These are phyloP conservation scores for Mortierella alpina DNA, from an alignment of 192 early-diverging fungal genomes.

Conservation along the genomic window DNA sequence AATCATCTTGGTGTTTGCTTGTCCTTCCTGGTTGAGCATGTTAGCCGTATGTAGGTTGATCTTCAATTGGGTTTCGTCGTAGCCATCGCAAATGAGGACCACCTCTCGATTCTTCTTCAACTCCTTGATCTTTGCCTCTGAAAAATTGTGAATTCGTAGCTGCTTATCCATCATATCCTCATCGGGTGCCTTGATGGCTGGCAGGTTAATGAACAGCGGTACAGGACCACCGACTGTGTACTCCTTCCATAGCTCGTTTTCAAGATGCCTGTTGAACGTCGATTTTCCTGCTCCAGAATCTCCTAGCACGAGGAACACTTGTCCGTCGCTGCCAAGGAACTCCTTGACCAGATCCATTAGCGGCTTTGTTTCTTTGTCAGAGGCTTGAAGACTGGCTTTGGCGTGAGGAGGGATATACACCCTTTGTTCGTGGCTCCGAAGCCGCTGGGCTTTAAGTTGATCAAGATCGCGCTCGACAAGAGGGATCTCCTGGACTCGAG, in stretches of 20 bases:
- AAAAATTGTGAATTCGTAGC: neutral
- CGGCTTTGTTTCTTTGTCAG: neutral
- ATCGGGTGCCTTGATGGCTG: neutral
- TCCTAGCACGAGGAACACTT: neutral
- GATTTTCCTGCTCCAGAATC: constrained; percentile 14
- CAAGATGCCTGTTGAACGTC: constrained; percentile 3
- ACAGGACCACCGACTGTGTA: neutral
- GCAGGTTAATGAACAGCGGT: constrained; percentile 7
- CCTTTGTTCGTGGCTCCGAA: neutral
- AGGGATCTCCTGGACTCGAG: no score
- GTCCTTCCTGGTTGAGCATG: neutral
- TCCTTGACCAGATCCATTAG: neutral
- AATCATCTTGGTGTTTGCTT: constrained; percentile 3
- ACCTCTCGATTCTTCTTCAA: neutral
- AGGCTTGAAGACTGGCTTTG: neutral
- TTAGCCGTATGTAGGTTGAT: constrained; percentile 5
- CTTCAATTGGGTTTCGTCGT: neutral
- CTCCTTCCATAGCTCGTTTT: constrained; percentile 1
- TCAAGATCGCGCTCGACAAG: neutral
- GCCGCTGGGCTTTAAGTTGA: neutral
- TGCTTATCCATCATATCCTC: constrained; percentile 2
- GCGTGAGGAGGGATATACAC: neutral
- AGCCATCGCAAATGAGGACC: constrained; percentile 9
- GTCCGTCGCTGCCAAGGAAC: neutral
- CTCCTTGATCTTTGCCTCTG: neutral